Conservation (phyloP, 306 rosid genomes). For the Acacia acuminata region DNA sequence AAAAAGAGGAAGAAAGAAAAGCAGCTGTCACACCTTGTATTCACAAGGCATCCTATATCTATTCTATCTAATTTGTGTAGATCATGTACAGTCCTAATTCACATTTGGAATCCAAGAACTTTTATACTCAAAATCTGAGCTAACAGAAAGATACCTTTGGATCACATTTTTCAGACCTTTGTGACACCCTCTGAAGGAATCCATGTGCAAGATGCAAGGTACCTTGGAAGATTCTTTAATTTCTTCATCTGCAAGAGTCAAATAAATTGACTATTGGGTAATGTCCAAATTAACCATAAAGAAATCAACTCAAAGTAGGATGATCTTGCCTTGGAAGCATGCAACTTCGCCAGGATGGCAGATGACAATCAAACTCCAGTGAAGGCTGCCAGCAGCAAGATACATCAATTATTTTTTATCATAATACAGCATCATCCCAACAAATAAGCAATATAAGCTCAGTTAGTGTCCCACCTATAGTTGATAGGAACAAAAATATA, state of each 20-base stretch:
- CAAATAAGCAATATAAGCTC: conserved; percentile 12
- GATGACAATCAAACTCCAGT: conserved; percentile 78
- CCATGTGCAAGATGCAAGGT: conserved; percentile 85
- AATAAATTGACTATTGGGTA: conserved; percentile 19
- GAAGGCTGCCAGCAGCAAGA: conserved; percentile 55
- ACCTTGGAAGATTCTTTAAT: conserved; percentile 44
- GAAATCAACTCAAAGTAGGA: conserved; percentile 28
- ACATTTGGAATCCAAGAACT: not conserved
- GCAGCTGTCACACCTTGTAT: not conserved
- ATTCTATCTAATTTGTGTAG: not conserved
- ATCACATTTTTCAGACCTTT: conserved; percentile 60
- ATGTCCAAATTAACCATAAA: conserved; percentile 22
- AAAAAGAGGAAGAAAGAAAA: not conserved
- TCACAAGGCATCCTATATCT: not conserved
- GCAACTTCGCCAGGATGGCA: conserved; percentile 71
- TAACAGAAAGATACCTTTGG: conserved; percentile 56
- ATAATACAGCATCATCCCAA: conserved; percentile 27
- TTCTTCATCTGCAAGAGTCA: conserved; percentile 48
- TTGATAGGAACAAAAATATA: conserved; percentile 70
- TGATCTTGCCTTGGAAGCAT: conserved; percentile 46
- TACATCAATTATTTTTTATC: conserved; percentile 19
- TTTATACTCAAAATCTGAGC: conserved; percentile 3
- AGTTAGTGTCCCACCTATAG: conserved; percentile 51
- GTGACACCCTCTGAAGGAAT: conserved; percentile 74
- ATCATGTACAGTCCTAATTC: not conserved